These are phyloP conservation scores for Pleomassaria siparia DNA, from an alignment of 2,329 filamentous ascomycete genomes.

Conservation along the genomic window DNA sequence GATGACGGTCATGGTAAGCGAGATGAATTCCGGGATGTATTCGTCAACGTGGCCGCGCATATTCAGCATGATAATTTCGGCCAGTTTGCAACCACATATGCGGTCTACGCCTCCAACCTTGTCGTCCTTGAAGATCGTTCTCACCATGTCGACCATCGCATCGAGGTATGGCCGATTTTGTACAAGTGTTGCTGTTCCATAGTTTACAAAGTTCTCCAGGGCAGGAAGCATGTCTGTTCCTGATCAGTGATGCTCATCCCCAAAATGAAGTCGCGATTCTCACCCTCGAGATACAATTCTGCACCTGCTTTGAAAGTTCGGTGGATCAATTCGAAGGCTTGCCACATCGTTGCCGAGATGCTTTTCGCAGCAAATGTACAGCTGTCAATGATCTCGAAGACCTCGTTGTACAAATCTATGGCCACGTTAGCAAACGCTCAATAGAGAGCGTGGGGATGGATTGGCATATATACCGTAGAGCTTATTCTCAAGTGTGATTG, in stretches of 20 bases:
- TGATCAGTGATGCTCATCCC: constrained; percentile 13
- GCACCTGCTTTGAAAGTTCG: constrained; percentile 96
- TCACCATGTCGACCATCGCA: constrained; percentile 89
- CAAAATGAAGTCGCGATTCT: not conserved
- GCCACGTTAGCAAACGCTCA: constrained; percentile 20
- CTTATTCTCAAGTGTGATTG: constrained; percentile 95
- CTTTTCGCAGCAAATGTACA: constrained; percentile 97
- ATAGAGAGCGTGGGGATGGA: constrained; percentile 1
- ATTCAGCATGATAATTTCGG: constrained; percentile 96
- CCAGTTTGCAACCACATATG: constrained; percentile 96
- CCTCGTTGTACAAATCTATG: constrained; percentile 89
- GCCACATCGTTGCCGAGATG: constrained; percentile 97
- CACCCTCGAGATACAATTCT: constrained; percentile 85
- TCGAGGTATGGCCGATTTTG: constrained; percentile 85
- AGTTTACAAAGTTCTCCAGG: constrained; percentile 96
- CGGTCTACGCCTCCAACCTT: constrained; percentile 92
- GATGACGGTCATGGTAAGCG: constrained; percentile 83
- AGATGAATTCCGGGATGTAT: constrained; percentile 85
- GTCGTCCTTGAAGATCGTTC: constrained; percentile 88
- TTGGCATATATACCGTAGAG: constrained; percentile 75
- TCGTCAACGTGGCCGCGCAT: constrained; percentile 85
- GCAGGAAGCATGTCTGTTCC: constrained; percentile 86
- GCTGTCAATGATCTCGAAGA: constrained; percentile 99
- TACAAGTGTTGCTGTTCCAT: constrained; percentile 76
- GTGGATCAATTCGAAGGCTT: constrained; percentile 95